phyloP scores from a whole-genome alignment of 1,139 yeast genomes.

The Nadsonia commutata region DNA sequence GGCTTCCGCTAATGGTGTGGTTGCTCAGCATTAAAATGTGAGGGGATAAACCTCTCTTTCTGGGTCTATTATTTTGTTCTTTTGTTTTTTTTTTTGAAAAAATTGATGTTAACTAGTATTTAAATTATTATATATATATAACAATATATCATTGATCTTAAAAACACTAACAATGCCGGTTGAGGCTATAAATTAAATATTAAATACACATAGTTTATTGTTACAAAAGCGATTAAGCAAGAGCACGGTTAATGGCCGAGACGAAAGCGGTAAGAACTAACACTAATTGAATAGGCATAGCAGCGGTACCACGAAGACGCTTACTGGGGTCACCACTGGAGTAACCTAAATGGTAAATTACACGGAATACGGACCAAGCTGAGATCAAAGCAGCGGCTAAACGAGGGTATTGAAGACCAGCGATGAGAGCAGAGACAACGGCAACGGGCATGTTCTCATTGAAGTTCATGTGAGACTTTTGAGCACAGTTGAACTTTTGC shows the following conservation, averaged over 20 bases:
- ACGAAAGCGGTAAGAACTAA: not conserved
- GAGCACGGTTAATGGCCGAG: not conserved
- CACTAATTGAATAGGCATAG: not conserved
- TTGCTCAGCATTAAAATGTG: constrained; percentile 63
- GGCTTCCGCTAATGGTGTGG: constrained; percentile 82
- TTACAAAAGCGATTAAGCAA: no score
- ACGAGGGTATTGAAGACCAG: constrained; percentile 9
- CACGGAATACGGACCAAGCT: constrained; percentile 8
- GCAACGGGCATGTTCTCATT: constrained; percentile 9
- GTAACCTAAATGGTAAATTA: constrained; percentile 10
- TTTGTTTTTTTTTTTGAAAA: no score
- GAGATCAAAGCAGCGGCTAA: constrained; percentile 7
- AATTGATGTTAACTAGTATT: no score
- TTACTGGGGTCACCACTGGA: constrained; percentile 10
- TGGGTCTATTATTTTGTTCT: no score
- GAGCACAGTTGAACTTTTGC: constrained; percentile 10
- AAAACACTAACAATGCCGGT: no score
- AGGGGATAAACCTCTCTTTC: no score
- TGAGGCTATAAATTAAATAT: no score
- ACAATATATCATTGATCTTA: no score
- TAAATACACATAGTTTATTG: no score
- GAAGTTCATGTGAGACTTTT: constrained; percentile 11
- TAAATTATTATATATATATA: no score
- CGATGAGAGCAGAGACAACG: constrained; percentile 7
- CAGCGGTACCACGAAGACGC: constrained; percentile 2